Base-by-base conservation (phyloP, 73 alveolate species). In the Effrenium voratum region DNA sequence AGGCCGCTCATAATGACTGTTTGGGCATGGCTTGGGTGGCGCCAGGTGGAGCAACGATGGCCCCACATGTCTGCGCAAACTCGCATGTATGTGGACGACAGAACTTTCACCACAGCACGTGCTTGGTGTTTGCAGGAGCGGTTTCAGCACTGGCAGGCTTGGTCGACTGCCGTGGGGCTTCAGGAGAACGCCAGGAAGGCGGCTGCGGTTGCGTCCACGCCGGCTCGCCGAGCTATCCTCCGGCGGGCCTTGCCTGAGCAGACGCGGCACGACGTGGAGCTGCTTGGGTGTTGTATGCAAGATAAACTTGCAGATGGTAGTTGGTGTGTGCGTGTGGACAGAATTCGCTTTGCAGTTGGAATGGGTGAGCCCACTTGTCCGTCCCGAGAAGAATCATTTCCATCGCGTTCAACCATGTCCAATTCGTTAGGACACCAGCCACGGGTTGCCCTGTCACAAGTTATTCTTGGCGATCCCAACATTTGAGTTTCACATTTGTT, bases 241-340 rank as follows among this genome's bases (percentile, higher is more conserved):
- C 28, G 77, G 30, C 55, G 77, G 12, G 28, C 19, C 12, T 32
- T 83, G 73, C 72, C 72, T 8, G 45, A 49, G 28, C 41, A 15
- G 22, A 57, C 30, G 5, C 34, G 19, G 77, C 1, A 2, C 15
- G 93, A 84, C 4, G 80, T 84, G 34, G 93, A 84, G 43, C 32
- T 84, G 15, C 81, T 84, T 50, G 93, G 81, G n/a, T 40, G 59
- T 36, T 84, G 79, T 32, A 84, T n/a, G n/a, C n/a, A n/a, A n/a
- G n/a, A n/a, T n/a, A n/a, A n/a, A n/a, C n/a, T n/a, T n/a, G n/a
- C n/a, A n/a, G n/a, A n/a, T n/a, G n/a, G n/a, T n/a, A n/a, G n/a
- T n/a, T n/a, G n/a, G n/a, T n/a, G n/a, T n/a, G n/a, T n/a, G n/a
- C n/a, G n/a, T n/a, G n/a, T n/a, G n/a, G n/a, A n/a, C n/a, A n/a